Evolutionary conservation across 1,284 basidiomycete species (phyloP), one percentile per base, ranked within the genome.

Genomic region (Boletus semigastroideus): DNA sequence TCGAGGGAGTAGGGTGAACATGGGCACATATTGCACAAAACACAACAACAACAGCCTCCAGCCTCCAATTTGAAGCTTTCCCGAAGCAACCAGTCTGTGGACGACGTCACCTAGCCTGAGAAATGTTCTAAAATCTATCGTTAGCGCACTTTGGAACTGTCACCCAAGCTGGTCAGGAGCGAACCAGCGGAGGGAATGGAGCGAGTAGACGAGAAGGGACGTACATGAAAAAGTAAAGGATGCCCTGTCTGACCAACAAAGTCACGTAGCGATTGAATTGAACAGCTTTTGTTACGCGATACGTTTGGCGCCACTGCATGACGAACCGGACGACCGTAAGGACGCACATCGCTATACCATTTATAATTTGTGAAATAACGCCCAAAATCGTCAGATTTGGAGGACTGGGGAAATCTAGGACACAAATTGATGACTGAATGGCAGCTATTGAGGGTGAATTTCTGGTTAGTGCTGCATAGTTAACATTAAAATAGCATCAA

Each of bases 1-100:
- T 19, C 55, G 46, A 5, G 55, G 55, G 5, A 37, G 17, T 5
- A 53, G 36, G 4, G 46, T 42, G 20, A 42, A 52, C 13, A 33
- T 17, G 13, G 55, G 55, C n/a, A 56, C 41, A 6, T 22, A 33
- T 33, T 47, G 17, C 12, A 43, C 16, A 4, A 43, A 8, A 3
- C 19, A 17, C 7, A 17, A 31, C 2, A 17, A 14, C 14, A 42
- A 9, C 12, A 25, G 8, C 10, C 4, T 20, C 12, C 25, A 13
- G 8, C 31, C 20, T 34, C 33, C 33, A 7, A 34, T 14, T 34
- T 14, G 33, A 22, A 17, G 1, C 12, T 17, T 46, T 8, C 20
- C 34, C 4, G 6, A 46, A 13, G 11, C 9, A 17, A 12, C 7
- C 19, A 51, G 10, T 7, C 4, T 12, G 11, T 41, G n/a, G 13